Percentiles rank a stretch among this genome's conserved stretches.
These are phyloP conservation scores for Pyrus pyrifolia DNA, from an alignment of 306 rosid species.

Conservation along the genomic window DNA sequence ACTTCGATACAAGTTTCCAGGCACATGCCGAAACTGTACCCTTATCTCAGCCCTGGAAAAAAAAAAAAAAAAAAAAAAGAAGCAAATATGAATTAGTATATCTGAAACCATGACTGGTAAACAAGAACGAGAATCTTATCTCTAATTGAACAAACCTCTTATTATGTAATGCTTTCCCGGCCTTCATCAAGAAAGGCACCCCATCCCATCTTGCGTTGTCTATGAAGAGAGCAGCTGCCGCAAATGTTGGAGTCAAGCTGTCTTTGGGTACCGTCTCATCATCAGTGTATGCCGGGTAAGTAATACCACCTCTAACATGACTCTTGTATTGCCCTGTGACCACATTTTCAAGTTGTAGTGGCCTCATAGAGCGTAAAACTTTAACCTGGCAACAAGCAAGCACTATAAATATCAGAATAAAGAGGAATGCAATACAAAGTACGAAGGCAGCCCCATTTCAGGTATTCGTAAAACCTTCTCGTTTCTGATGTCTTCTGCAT, in stretches of 20 bases:
- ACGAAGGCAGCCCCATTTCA: neutral
- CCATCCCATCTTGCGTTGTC: constrained; percentile 97
- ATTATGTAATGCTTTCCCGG: constrained; percentile 82
- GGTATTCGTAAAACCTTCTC: constrained; percentile 54
- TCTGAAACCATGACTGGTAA: neutral
- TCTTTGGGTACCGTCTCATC: constrained; percentile 76
- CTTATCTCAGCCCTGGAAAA: constrained; percentile 77
- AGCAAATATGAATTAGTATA: neutral
- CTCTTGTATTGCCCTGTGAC: constrained; percentile 78
- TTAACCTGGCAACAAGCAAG: constrained; percentile 56
- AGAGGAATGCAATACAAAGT: neutral
- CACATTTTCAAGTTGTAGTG: constrained; percentile 54
- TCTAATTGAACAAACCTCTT: constrained; percentile 40
- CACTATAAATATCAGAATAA: neutral
- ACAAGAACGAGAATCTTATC: neutral
- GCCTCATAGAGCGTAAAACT: constrained; percentile 88
- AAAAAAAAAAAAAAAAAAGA: neutral
- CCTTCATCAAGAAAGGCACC: constrained; percentile 89
- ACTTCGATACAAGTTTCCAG: constrained; percentile 74
- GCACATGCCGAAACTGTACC: constrained; percentile 89
- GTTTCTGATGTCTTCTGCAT: constrained; percentile 89
- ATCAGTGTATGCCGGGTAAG: constrained; percentile 68
- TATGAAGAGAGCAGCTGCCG: constrained; percentile 88
- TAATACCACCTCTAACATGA: constrained; percentile 67
- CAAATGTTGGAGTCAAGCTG: constrained; percentile 91